A percentile compares a stretch with the other conserved stretches of the same genome.
These are phyloP conservation scores for Melaleuca quinquenervia DNA, from an alignment of 345 rosid species.

Conservation along the genomic window DNA sequence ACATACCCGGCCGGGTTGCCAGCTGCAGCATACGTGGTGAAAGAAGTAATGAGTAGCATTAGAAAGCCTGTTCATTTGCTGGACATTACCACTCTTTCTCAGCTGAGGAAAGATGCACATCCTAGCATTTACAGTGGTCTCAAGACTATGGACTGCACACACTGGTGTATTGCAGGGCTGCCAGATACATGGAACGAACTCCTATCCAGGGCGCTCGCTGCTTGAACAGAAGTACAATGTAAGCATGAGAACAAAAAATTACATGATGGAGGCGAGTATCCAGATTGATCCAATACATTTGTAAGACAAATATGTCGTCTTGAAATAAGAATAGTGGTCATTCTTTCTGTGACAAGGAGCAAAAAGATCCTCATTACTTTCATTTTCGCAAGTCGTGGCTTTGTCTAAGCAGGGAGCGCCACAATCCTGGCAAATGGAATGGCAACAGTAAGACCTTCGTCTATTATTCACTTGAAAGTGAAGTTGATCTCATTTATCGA, in stretches of 20 bases:
- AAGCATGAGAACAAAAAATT: not conserved
- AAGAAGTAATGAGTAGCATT: conserved; percentile 23
- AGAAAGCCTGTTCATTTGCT: conserved; percentile 44
- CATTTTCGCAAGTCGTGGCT: not conserved
- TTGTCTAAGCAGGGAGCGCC: not conserved
- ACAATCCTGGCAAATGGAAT: not conserved
- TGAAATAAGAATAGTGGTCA: not conserved
- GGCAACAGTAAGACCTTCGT: not conserved
- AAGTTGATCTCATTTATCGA: not conserved
- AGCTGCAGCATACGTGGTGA: conserved; percentile 19
- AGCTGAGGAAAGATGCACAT: conserved; percentile 67
- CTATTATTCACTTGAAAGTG: not conserved
- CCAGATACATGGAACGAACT: conserved; percentile 61
- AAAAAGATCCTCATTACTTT: not conserved
- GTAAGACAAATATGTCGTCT: not conserved
- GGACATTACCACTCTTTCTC: conserved; percentile 51
- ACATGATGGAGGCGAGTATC: not conserved
- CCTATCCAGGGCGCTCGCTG: conserved; percentile 26
- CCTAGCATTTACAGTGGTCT: conserved; percentile 39
- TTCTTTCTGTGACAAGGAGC: not conserved
- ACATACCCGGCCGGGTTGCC: conserved; percentile 28
- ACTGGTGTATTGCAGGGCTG: conserved; percentile 64
- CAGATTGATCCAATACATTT: not conserved
- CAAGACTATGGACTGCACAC: conserved; percentile 61
- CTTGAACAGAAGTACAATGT: not conserved